Evolutionary conservation across 257 asterid species (phyloP).

Genomic region (Voacanga thouarsii): DNA sequence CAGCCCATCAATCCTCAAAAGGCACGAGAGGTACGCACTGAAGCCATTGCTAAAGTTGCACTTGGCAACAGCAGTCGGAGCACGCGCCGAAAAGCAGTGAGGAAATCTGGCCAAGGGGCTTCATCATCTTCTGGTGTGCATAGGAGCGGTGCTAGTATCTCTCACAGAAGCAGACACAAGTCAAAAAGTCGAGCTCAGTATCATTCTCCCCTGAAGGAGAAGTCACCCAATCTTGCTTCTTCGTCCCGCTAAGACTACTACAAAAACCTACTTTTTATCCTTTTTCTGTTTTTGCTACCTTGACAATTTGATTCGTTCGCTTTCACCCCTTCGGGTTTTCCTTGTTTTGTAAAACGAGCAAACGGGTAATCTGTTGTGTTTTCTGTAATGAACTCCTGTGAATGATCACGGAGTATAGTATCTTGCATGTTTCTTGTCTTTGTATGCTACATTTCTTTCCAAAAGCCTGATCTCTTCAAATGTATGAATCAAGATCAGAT

Average conservation of each 20-base stretch:
- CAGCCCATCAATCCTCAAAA: conserved; percentile 57
- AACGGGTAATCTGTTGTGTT: not conserved
- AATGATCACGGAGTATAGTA: not conserved
- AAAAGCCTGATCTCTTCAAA: not conserved
- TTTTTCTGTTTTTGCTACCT: not conserved
- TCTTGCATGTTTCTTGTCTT: not conserved
- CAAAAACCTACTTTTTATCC: not conserved
- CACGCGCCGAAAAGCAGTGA: conserved; percentile 37
- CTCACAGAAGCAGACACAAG: conserved; percentile 44
- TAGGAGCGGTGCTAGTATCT: conserved; percentile 35
- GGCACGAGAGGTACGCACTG: conserved; percentile 54
- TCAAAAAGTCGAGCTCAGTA: conserved; percentile 34
- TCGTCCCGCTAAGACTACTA: conserved; percentile 10
- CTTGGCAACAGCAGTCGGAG: conserved; percentile 44
- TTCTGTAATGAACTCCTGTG: not conserved
- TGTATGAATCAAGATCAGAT: not conserved
- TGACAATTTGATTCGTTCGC: not conserved
- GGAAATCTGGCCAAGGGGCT: conserved; percentile 33
- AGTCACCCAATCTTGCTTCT: conserved; percentile 17
- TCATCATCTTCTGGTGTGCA: conserved; percentile 29
- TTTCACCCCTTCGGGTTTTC: not conserved
- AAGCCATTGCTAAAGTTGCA: conserved; percentile 61
- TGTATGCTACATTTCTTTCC: not conserved
- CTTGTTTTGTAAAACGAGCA: not conserved
- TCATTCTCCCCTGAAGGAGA: conserved; percentile 26